Base-by-base conservation (phyloP, 192 early-diverging fungal species). In the Spizellomyces sp. region DNA sequence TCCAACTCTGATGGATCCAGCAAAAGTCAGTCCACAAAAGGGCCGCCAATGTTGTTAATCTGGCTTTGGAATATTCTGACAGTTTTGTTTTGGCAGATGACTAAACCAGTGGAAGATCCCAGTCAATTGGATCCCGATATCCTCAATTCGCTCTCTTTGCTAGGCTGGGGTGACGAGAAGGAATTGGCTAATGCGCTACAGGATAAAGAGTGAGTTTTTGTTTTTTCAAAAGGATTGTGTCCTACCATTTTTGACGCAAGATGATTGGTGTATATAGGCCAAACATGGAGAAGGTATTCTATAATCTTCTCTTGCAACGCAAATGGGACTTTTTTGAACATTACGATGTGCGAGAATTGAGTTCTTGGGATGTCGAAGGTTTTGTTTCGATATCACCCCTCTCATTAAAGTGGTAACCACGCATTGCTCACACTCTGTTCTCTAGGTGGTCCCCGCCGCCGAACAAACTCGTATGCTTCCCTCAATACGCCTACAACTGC, bases 231-330 rank as follows among this genome's bases (percentile, higher is more conserved):
- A 36, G 27, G 27, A 36, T 36, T 15, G 45, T 15, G 48, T 0
- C 21, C 10, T 0, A 45, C 17, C 14, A 27, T 36, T 50, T 62
- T 19, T 6, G 7, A 6, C 9, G 22, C 41, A 61, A 27, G 5
- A 14, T 36, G 22, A 48, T 17, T 15, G 21, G 21, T 64, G 9
- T 8, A 4, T 8, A 22, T 52, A 75, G 74, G 15, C 58, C 50
- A 42, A 78, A 77, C 48, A 69, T 74, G 48, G 86, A 86, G 61
- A 87, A 87, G 66, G 73, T 81, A 10, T 87, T 87, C 64, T 87
- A 87, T 69, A 74, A 80, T 62, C 72, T 87, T 6, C 62, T 87
- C 17, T 67, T 74, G 22, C 67, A 71, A 61, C 69, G 81, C 19
- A 86, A 87, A 70, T 62, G 54, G 68, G 81, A 86, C n/a, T 58